Conservation (phyloP, 306 rosid species). For the Phaseolus lunatus region DNA sequence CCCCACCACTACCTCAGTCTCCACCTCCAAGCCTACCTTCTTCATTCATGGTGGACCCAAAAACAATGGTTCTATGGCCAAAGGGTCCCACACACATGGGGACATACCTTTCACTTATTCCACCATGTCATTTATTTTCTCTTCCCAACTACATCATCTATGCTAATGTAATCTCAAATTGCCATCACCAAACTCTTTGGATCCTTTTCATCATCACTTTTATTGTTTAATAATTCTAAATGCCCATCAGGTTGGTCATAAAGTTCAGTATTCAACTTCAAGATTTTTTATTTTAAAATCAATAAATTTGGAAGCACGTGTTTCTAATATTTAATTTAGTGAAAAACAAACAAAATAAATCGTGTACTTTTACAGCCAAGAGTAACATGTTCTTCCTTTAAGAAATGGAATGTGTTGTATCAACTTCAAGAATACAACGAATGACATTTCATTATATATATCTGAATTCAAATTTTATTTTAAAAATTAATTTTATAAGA, state of each 20-base stretch:
- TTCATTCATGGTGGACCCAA: constrained; percentile 43
- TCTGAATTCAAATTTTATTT: too few species aligned
- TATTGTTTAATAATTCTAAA: constrained; percentile 9
- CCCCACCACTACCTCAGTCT: constrained; percentile 47
- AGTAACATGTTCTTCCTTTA: too few species aligned
- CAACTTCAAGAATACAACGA: neutral
- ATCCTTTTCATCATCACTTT: neutral
- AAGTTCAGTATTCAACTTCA: constrained; percentile 43
- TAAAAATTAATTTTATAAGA: too few species aligned
- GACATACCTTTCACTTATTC: constrained; percentile 44
- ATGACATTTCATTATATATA: too few species aligned
- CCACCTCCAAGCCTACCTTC: neutral
- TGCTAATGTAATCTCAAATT: too few species aligned
- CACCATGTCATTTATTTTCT: constrained; percentile 43
- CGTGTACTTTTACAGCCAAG: too few species aligned
- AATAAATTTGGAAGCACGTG: neutral
- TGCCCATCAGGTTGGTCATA: constrained; percentile 21
- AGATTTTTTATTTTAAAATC: neutral
- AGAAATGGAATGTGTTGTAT: neutral
- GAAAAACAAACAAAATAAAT: neutral
- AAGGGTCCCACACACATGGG: constrained; percentile 51
- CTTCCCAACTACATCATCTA: constrained; percentile 27
- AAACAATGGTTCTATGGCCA: constrained; percentile 17
- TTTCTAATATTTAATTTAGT: neutral
- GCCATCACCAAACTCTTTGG: constrained; percentile 5